Evolutionary conservation across 768 basidiomycete genomes (phyloP).

Genomic region (Suillus sp.): DNA sequence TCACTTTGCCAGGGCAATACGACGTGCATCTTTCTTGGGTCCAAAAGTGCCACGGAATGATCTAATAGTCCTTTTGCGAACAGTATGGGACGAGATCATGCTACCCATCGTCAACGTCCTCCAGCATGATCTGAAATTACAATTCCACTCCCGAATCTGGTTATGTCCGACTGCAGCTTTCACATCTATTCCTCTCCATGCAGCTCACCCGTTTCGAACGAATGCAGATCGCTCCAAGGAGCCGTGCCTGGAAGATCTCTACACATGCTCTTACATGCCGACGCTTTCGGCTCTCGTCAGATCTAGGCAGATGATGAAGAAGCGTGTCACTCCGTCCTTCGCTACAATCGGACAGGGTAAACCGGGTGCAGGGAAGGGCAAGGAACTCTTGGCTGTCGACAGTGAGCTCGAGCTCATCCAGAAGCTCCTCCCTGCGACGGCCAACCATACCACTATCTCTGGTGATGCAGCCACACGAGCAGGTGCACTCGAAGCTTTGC

Average conservation of each 20-base stretch:
- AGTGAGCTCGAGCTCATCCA: constrained; percentile 21
- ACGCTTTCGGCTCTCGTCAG: constrained; percentile 13
- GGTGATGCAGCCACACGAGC: neutral
- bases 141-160: constrained; percentile 7
- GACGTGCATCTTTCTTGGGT: constrained; percentile 9
- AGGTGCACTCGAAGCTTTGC: neutral
- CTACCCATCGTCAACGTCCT: constrained; percentile 6
- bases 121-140: neutral
- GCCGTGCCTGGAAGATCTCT: constrained; percentile 10
- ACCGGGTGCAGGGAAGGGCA: constrained; percentile 6
- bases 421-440: constrained; percentile 20
- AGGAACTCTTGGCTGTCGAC: neutral
- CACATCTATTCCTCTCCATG: constrained; percentile 17
- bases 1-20: constrained; percentile 12
- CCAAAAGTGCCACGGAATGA: constrained; percentile 17
- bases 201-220: constrained; percentile 31
- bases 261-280: constrained; percentile 16
- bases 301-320: constrained; percentile 7
- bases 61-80: constrained; percentile 3
- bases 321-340: neutral
- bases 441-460: neutral
- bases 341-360: constrained; percentile 10
- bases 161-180: constrained; percentile 16
- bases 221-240: constrained; percentile 8
- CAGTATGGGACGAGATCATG: constrained; percentile 7